Base-by-base conservation (phyloP, 2,329 filamentous ascomycete species). In the Monilinia aucupariae region DNA sequence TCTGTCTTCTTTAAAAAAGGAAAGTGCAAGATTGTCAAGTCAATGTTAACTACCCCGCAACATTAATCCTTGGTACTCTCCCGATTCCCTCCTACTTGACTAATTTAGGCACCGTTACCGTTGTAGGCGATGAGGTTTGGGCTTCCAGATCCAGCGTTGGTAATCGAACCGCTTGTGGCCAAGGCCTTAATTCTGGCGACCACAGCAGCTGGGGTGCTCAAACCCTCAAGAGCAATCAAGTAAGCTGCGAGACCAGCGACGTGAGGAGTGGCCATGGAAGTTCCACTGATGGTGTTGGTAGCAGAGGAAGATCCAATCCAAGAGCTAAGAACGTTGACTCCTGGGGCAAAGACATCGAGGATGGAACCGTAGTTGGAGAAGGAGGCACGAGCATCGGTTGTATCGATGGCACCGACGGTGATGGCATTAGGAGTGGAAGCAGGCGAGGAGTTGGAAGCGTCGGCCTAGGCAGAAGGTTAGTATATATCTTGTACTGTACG, bases 181-280 rank as follows among this genome's bases (percentile, higher is more conserved):
- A 80, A 70, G 2, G 72, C 64, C 61, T 72, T 66, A 47, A 80
- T 73, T 59, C 75, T 73, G 25, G 69, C 47, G 37, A 71, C 71
- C 6, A 81, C 76, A 41, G 73, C 75, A 59, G 75, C 72, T 8
- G 78, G 78, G 6, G 72, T 75, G 48, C 61, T 71, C 64, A 77
- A 72, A 1, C 74, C 74, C 67, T 80, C 77, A 1, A 78, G 67
- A 6, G 68, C 71, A 77, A 90, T 85, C 39, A 90, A 76, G 75
- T 90, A 90, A 34, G 85, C 86, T 17, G 84, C 85, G 4, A 90
- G 78, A 54, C 88, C 88, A 54, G 84, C 81, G 61, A 90, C 80
- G 72, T 89, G 86, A 1, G 87, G 87, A 15, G 81, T 63, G 58
- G 61, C 82, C 84, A 87, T 87, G 43, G 80, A 84, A 7, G 85